A percentile compares a stretch with the other conserved stretches of the same genome.
Evolutionary conservation across 208 protist genomes (phyloP).

Genomic region (Sergeia podlipaevii): DNA sequence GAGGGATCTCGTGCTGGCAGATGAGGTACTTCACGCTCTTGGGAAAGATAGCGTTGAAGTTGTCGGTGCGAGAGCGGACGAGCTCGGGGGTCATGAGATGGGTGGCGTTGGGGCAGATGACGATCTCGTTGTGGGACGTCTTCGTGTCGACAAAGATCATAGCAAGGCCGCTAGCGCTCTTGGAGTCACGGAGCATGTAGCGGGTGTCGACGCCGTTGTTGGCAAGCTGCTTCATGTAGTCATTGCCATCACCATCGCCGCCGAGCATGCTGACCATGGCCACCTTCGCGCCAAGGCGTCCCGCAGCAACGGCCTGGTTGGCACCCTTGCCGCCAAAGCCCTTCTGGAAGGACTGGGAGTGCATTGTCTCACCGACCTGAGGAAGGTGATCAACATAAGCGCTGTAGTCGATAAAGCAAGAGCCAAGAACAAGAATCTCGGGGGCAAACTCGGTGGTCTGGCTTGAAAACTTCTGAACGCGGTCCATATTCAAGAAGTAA

Average conservation of each 20-base stretch:
- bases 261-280: conserved; percentile 89
- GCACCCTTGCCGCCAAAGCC: conserved; percentile 94
- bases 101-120: conserved; percentile 91
- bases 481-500: conserved; percentile 37
- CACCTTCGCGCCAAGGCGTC: conserved; percentile 75
- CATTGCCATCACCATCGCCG: conserved; percentile 76
- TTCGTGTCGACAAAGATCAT: conserved; percentile 89
- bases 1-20: conserved; percentile 92
- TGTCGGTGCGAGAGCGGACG: conserved; percentile 39
- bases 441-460: conserved; percentile 42
- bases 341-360: conserved; percentile 76
- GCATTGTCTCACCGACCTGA: conserved; percentile 91
- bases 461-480: conserved; percentile 26
- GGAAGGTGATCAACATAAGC: conserved; percentile 87
- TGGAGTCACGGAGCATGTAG: conserved; percentile 47
- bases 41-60: conserved; percentile 55
- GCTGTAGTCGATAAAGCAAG: conserved; percentile 91
- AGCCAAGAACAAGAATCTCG: conserved; percentile 81
- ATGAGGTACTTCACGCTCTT: conserved; percentile 70
- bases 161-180: conserved; percentile 76
- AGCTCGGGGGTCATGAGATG: conserved; percentile 49
- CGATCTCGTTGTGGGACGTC: conserved; percentile 89
- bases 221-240: conserved; percentile 79
- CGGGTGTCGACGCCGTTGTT: conserved; percentile 79
- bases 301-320: conserved; percentile 88